These are phyloP conservation scores for Closterium sp. DNA, from an alignment of 139 green algal species.

Conservation along the genomic window DNA sequence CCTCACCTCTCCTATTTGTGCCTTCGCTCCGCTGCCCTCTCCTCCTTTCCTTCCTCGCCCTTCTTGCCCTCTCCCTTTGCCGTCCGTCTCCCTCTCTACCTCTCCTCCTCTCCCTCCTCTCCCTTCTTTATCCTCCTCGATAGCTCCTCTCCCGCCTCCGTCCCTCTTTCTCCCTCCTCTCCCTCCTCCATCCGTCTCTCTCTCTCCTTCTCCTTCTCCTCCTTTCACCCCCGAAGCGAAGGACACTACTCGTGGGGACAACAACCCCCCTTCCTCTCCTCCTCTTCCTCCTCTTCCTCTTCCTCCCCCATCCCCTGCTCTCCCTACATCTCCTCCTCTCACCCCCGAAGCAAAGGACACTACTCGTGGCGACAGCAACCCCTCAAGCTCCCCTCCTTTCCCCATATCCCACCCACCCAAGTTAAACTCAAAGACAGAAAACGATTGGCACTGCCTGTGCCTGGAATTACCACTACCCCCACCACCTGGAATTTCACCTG, in stretches of 20 bases:
- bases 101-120: neutral
- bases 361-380: neutral
- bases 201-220: neutral
- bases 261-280: neutral
- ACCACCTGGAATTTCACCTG: no score
- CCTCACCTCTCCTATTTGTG: neutral
- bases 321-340: neutral
- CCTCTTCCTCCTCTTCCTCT: neutral
- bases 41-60: neutral
- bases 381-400: neutral
- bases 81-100: neutral
- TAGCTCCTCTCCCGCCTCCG: no score
- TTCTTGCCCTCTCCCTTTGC: neutral
- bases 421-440: no score
- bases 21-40: neutral
- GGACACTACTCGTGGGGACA: neutral
- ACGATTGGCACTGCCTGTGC: no score
- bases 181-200: no score
- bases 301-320: no score
- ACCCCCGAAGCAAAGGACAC: neutral
- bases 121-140: no score
- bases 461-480: no score
- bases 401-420: no score
- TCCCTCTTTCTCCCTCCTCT: no score
- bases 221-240: neutral